Evolutionary conservation across 163 green algal species (phyloP), one percentile per base, ranked within the genome.

Genomic region (Prototheca cutis): DNA sequence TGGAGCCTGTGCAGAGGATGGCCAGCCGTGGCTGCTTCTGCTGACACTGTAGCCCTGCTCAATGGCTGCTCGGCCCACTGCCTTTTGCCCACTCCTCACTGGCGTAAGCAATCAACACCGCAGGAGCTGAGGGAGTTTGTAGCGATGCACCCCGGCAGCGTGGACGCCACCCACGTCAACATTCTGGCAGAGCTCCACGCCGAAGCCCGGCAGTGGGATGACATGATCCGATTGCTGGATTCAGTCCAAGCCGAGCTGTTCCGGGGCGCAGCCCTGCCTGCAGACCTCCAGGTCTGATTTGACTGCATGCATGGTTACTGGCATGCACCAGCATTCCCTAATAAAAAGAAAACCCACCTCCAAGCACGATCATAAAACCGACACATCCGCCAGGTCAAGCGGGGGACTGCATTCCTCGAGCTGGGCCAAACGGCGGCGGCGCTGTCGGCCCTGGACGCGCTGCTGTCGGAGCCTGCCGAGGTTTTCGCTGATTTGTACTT

Each of bases 161-260:
- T 33, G 27, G 84, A 95, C 61, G 67, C 91, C 8, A 90, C 81
- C 18, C 73, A 87, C 57, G 65, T 95, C 70, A 95, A 95, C 80
- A 87, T 95, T 31, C 68, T 95, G 48, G 68, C 76, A 0, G 87
- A 95, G 71, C 78, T 95, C 18, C 81, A 85, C 66, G 83, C 90
- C 55, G 72, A 84, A 53, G 24, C 53, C 1, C 57, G 65, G 3
- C 31, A 59, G 19, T 85, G 73, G 55, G 31, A n/a, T 1, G 52
- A 59, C 4, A 70, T 61, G 8, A 27, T 84, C 13, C 24, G 34
- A 18, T 8, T 59, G 15, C 28, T 67, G 32, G 42, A 52, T 29
- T 18, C 48, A 3, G 23, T 25, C 29, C 17, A 34, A 5, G 57
- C 61, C 2, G 30, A 40, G 27, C 36, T 54, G 23, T 7, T 23